These are phyloP conservation scores for Kodamaea fungicola DNA, from an alignment of 1,139 yeast species.

Conservation along the genomic window DNA sequence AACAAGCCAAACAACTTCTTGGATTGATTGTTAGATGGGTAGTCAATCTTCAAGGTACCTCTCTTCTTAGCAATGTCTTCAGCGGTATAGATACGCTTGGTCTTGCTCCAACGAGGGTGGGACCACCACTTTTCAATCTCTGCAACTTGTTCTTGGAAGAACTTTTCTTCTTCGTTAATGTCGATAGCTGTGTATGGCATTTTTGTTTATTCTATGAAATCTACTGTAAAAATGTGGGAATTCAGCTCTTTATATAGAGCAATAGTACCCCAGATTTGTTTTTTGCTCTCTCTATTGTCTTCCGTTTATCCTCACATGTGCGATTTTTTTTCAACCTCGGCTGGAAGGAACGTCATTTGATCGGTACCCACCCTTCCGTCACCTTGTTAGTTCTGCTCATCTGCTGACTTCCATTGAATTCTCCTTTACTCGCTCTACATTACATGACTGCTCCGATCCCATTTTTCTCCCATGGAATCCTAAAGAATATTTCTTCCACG, in stretches of 20 bases:
- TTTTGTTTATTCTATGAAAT: slow-evolving; percentile 5
- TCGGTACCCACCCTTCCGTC: too few relatives aligned
- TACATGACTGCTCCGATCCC: too few relatives aligned
- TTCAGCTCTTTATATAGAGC: neutral
- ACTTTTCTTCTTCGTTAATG: slow-evolving; percentile 57
- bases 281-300: slow-evolving; percentile 1
- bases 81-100: slow-evolving; percentile 85
- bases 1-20: slow-evolving; percentile 73
- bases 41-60: slow-evolving; percentile 63
- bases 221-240: neutral
- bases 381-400: too few relatives aligned
- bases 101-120: slow-evolving; percentile 83
- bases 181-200: slow-evolving; percentile 56
- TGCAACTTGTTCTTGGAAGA: slow-evolving; percentile 65
- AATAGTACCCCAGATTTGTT: slow-evolving; percentile 1
- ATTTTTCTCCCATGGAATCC: too few relatives aligned
- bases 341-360: slow-evolving; percentile 1
- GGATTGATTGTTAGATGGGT: slow-evolving; percentile 80
- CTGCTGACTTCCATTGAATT: too few relatives aligned
- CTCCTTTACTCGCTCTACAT: too few relatives aligned
- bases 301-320: slow-evolving; percentile 7
- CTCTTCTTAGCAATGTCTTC: slow-evolving; percentile 89
- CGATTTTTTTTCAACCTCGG: slow-evolving; percentile 5
- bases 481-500: neutral
- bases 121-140: slow-evolving; percentile 89